Conservation (phyloP, 2,329 filamentous ascomycete species). For the Gnomoniopsis sp. region DNA sequence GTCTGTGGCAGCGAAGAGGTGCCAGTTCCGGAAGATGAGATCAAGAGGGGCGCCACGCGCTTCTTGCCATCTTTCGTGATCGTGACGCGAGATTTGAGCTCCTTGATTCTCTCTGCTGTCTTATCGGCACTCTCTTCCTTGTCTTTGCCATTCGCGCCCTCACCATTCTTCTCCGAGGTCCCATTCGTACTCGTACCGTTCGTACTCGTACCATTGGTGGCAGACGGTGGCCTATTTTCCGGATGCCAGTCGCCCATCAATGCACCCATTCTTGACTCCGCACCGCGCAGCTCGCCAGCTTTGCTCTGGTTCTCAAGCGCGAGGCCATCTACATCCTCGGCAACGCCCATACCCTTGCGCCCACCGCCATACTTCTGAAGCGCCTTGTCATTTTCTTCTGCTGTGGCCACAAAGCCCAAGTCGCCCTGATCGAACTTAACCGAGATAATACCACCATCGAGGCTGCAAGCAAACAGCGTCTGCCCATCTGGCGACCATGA, state of each 20-base stretch:
- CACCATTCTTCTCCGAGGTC: conserved; percentile 20
- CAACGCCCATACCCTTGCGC: conserved; percentile 81
- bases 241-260: conserved; percentile 81
- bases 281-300: conserved; percentile 81
- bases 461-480: conserved; percentile 77
- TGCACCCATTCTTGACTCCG: conserved; percentile 96
- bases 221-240: conserved; percentile 42
- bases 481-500: conserved; percentile 92
- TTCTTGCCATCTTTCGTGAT: conserved; percentile 98
- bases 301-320: conserved; percentile 89
- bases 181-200: conserved; percentile 28
- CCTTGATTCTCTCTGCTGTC: conserved; percentile 50
- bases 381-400: conserved; percentile 88
- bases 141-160: conserved; percentile 22
- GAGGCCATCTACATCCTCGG: conserved; percentile 87
- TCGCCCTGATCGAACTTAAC: conserved; percentile 83
- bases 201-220: conserved; percentile 50
- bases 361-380: conserved; percentile 90
- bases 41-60: conserved; percentile 84
- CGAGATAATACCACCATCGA: conserved; percentile 84
- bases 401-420: conserved; percentile 79
- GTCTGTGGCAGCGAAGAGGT: conserved; percentile 87
- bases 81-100: conserved; percentile 85
- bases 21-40: conserved; percentile 83
- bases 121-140: conserved; percentile 49